phyloP scores from a whole-genome alignment of 148 eudicot genomes.

The Silene conica region DNA sequence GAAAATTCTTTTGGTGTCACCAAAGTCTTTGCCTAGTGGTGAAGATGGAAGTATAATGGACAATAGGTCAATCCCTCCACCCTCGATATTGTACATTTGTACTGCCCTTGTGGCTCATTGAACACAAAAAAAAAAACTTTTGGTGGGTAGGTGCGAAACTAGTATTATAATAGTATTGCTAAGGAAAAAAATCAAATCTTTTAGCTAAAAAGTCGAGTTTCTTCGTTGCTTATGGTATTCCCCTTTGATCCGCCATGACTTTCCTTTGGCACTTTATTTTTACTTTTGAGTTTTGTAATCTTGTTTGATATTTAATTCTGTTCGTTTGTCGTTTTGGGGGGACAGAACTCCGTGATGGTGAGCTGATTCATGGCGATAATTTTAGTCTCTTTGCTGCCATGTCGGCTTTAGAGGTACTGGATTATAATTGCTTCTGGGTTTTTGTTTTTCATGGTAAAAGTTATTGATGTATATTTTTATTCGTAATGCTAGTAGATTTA shows the following conservation, averaged over 20 bases:
- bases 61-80: too few relatives aligned
- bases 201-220: too few relatives aligned
- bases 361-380: conserved; percentile 81
- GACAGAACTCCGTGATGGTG: conserved; percentile 78
- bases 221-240: background rate
- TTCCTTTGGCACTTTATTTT: background rate
- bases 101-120: too few relatives aligned
- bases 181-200: too few relatives aligned
- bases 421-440: conserved; percentile 12
- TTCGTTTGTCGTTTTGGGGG: conserved; percentile 17
- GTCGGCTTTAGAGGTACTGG: conserved; percentile 93
- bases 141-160: background rate
- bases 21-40: too few relatives aligned
- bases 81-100: too few relatives aligned
- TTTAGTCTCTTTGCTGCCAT: conserved; percentile 96
- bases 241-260: background rate
- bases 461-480: background rate
- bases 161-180: background rate
- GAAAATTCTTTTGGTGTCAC: background rate
- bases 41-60: too few relatives aligned
- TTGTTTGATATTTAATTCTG: background rate
- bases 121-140: too few relatives aligned
- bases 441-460: background rate
- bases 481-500: background rate
- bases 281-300: background rate